A percentile compares a stretch with the other conserved stretches of the same genome.
phyloP scores from a whole-genome alignment of 768 basidiomycete species.

The Xerocomellus amylosporus region DNA sequence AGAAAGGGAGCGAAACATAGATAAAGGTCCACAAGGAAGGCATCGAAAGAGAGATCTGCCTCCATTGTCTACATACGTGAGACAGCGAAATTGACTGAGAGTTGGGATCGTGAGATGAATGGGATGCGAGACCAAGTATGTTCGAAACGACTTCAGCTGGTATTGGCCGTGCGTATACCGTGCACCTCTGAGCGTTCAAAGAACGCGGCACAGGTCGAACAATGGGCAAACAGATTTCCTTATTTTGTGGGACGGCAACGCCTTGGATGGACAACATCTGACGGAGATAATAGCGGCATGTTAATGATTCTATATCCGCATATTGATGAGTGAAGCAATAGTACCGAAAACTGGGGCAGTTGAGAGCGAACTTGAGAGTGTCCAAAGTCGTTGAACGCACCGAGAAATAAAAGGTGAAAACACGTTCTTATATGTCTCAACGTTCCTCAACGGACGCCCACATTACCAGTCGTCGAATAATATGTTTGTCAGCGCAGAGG shows the following conservation, averaged over 20 bases:
- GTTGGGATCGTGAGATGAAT: slow-evolving; percentile 27
- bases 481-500: background rate
- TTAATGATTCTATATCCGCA: background rate
- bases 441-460: background rate
- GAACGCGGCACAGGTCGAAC: background rate
- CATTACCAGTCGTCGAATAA: slow-evolving; percentile 1
- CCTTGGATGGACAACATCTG: slow-evolving; percentile 16
- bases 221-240: background rate
- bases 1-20: slow-evolving; percentile 43
- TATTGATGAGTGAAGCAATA: background rate
- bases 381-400: background rate
- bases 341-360: background rate
- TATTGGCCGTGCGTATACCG: slow-evolving; percentile 11
- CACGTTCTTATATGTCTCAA: background rate
- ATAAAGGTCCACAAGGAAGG: slow-evolving; percentile 53
- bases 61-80: slow-evolving; percentile 52
- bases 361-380: background rate
- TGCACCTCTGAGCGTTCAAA: background rate
- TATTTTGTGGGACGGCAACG: background rate
- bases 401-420: background rate
- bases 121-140: slow-evolving; percentile 35
- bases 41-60: slow-evolving; percentile 44
- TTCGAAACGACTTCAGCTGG: slow-evolving; percentile 38
- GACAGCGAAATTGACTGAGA: slow-evolving; percentile 37
- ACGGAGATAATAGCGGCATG: background rate